Evolutionary conservation across 768 basidiomycete genomes (phyloP).

Genomic region (Russula abietina): DNA sequence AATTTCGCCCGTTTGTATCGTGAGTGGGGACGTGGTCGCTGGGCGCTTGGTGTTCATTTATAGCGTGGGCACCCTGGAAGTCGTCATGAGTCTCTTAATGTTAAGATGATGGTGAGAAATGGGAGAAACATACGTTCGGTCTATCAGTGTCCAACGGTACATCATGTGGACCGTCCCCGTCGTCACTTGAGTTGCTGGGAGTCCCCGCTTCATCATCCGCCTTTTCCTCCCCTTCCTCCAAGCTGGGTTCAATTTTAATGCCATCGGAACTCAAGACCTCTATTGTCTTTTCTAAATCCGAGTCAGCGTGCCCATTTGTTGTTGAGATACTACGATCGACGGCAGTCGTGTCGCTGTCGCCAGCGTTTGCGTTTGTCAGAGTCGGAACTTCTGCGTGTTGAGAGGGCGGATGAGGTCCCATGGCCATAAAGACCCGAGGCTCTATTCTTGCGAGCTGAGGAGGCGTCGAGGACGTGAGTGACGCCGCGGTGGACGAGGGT

Average conservation of each 20-base stretch:
- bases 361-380: constrained; percentile 1
- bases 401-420: constrained; percentile 3
- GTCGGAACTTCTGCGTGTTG: constrained; percentile 2
- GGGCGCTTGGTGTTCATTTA: constrained; percentile 15
- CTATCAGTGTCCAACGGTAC: neutral
- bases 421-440: neutral
- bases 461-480: constrained; percentile 8
- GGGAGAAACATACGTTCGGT: constrained; percentile 4
- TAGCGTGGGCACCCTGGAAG: neutral
- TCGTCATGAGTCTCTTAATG: constrained; percentile 1
- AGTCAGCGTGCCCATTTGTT: constrained; percentile 5
- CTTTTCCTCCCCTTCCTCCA: constrained; percentile 7
- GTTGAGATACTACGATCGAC: neutral
- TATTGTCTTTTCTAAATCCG: neutral
- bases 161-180: neutral
- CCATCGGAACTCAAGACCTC: neutral
- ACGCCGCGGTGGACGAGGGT: constrained; percentile 4
- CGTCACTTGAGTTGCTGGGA: neutral
- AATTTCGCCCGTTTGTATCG: neutral
- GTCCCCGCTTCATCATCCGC: neutral
- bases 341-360: neutral
- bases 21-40: neutral
- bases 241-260: constrained; percentile 5
- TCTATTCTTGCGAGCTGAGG: neutral
- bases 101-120: neutral